Conservation (phyloP, 805 yeast genomes). For the Nakazawaea wickerhamii region DNA sequence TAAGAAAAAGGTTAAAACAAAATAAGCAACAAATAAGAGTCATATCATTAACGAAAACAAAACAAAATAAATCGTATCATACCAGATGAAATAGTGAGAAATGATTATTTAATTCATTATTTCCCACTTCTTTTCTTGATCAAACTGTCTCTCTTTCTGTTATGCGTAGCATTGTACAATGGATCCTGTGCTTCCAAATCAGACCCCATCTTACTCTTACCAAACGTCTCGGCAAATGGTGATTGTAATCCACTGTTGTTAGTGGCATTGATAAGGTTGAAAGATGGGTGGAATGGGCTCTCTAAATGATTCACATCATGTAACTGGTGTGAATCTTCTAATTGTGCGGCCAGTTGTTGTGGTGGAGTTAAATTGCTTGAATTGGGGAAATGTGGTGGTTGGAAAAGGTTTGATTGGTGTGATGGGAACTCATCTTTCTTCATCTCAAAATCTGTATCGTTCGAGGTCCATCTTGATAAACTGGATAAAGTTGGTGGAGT, state of each 20-base stretch:
- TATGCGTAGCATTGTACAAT: conserved; percentile 39
- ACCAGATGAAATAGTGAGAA: too few relatives aligned
- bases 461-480: conserved; percentile 12
- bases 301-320: conserved; percentile 3
- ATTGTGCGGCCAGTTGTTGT: conserved; percentile 8
- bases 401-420: conserved; percentile 6
- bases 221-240: conserved; percentile 8
- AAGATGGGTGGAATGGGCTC: conserved; percentile 12
- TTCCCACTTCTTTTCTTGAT: conserved; percentile 36
- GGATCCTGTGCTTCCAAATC: conserved; percentile 19
- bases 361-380: conserved; percentile 11
- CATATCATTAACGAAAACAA: neutral
- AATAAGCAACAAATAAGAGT: neutral
- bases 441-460: conserved; percentile 12
- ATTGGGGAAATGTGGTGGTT: conserved; percentile 10
- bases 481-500: conserved; percentile 8
- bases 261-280: conserved; percentile 3
- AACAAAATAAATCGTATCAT: neutral
- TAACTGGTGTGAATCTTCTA: conserved; percentile 1
- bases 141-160: conserved; percentile 47
- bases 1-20: too few relatives aligned
- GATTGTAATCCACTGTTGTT: conserved; percentile 6
- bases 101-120: conserved; percentile 1
- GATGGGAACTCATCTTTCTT: conserved; percentile 3
- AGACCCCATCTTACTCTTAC: neutral